A percentile compares a stretch with the other conserved stretches of the same genome.
phyloP scores from a whole-genome alignment of 257 asterid species.

The Jasminum sambac region DNA sequence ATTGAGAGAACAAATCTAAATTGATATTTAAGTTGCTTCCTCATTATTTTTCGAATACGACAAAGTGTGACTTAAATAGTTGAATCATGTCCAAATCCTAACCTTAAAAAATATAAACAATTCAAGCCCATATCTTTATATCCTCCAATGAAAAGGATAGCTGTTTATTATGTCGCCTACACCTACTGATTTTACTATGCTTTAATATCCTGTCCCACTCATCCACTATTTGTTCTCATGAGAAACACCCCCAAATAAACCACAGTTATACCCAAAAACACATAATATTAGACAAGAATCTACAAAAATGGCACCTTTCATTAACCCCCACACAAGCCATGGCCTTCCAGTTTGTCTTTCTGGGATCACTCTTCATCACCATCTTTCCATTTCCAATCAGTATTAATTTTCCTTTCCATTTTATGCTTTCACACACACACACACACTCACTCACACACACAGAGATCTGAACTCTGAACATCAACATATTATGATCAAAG shows the following conservation, averaged over 20 bases:
- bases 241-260: not conserved
- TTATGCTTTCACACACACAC: constrained; percentile 12
- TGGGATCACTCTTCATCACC: constrained; percentile 33
- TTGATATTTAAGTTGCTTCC: too few species aligned
- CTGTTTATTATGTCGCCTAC: constrained; percentile 12
- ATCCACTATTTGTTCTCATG: constrained; percentile 12
- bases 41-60: too few species aligned
- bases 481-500: not conserved
- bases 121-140: constrained; percentile 7
- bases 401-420: constrained; percentile 26
- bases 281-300: too few species aligned
- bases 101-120: not conserved
- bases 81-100: not conserved
- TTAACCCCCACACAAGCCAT: constrained; percentile 16
- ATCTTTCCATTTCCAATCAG: constrained; percentile 37
- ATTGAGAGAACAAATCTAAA: too few species aligned
- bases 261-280: not conserved
- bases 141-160: constrained; percentile 18
- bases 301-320: constrained; percentile 26
- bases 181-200: constrained; percentile 8
- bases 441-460: constrained; percentile 1
- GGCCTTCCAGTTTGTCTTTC: constrained; percentile 47
- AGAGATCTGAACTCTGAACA: not conserved
- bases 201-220: constrained; percentile 11
- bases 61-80: not conserved